Base-by-base conservation (phyloP, 2,329 filamentous ascomycete species). In the Exserohilum rostratum region DNA sequence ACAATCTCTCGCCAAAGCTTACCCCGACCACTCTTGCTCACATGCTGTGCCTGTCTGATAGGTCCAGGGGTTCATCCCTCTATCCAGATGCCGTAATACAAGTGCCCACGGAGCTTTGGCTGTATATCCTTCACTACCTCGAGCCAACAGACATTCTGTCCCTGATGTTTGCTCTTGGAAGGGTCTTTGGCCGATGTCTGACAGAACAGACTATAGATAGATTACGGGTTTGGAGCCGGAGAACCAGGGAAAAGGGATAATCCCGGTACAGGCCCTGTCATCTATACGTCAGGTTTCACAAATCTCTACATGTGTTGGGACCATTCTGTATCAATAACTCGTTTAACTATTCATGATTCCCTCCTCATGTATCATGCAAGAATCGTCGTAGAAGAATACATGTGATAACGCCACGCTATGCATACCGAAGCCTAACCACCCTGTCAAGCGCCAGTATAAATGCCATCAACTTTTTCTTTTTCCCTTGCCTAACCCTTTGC, bases 81-180 rank as follows among this genome's bases (percentile, higher is more conserved):
- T 25, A 50, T 10, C 40, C 49, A 13, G 31, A 44, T 13, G 47
- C 58, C 4, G 40, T 59, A 7, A 46, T 50, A 12, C 50, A 48
- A 1, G 62, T 79, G 45, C 78, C 78, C 3, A 60, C 73, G 2
- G 78, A 80, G 66, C 65, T 80, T 39, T 75, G 72, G 54, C 53
- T 75, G 35, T 62, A 76, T 29, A 75, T 80, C 10, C 72, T 79
- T 48, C 57, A 65, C 4, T 64, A 75, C 30, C 61, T 78, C 17
- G 68, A 68, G 34, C 76, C 74, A 1, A 53, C 66, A 7, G 77
- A 78, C 48, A 65, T 70, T 9, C 72, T 78, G 49, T 68, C 73
- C 5, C 73, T 79, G 51, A 67, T 77, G 25, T 65, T 74, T 25
- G 64, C 69, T 1, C 60, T 71, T 12, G 62, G 60, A 44, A 60